Percentiles rank a stretch among this genome's conserved stretches.
phyloP scores from a whole-genome alignment of 306 rosid genomes.

The Acacia confusa region DNA sequence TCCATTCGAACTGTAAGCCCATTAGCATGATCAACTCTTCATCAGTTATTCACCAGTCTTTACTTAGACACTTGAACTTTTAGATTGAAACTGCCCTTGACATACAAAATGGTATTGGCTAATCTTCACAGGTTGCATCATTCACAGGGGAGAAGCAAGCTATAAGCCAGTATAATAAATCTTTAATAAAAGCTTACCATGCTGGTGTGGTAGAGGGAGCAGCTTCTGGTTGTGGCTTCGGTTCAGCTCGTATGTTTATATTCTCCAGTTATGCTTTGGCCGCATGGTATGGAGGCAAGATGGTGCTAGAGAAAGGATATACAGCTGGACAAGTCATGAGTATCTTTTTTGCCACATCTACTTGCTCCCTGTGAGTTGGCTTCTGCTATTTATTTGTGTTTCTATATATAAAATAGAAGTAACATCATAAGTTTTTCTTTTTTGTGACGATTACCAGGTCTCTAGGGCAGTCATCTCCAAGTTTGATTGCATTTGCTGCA shows the following conservation, averaged over 20 bases:
- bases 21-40: background rate
- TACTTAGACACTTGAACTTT: background rate
- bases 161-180: constrained; percentile 53
- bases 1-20: constrained; percentile 78
- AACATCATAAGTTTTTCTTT: background rate
- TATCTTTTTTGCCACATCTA: constrained; percentile 53
- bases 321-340: constrained; percentile 70
- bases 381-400: background rate
- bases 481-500: constrained; percentile 71
- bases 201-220: constrained; percentile 62
- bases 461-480: constrained; percentile 83
- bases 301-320: constrained; percentile 83
- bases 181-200: constrained; percentile 58
- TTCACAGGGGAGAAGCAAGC: constrained; percentile 91
- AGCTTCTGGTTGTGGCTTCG: constrained; percentile 76
- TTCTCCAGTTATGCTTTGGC: constrained; percentile 61
- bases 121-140: constrained; percentile 70
- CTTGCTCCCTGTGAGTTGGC: constrained; percentile 67
- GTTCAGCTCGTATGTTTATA: constrained; percentile 36
- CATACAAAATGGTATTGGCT: background rate
- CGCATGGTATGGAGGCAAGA: constrained; percentile 74
- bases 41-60: background rate
- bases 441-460: constrained; percentile 42
- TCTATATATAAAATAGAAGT: background rate
- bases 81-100: background rate